Evolutionary conservation across 768 basidiomycete genomes (phyloP).

Genomic region (Boletus vermiculosoides): DNA sequence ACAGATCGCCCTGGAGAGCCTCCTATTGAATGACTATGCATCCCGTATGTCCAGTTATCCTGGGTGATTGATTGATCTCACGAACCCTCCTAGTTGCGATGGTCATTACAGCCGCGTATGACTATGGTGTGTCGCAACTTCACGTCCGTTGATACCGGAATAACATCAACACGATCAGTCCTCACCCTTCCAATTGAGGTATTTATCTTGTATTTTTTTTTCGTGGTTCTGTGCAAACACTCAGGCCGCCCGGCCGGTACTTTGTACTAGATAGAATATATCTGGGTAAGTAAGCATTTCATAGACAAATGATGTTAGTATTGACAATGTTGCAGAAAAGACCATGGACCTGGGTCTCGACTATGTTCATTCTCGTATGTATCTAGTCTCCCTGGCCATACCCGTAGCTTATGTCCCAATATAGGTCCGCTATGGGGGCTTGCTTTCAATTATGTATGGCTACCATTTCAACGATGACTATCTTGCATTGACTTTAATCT

Average conservation of each 20-base stretch:
- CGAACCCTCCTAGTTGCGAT: background rate
- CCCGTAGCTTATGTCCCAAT: background rate
- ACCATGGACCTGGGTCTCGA: background rate
- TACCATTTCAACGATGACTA: background rate
- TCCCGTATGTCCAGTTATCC: background rate
- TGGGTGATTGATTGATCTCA: background rate
- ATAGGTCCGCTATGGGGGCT: slow-evolving; percentile 13
- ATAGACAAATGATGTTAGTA: too few species aligned
- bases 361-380: background rate
- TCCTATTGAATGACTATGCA: slow-evolving; percentile 3
- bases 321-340: background rate
- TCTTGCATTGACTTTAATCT: background rate
- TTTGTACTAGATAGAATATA: slow-evolving; percentile 3
- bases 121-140: slow-evolving; percentile 1
- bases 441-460: slow-evolving; percentile 1
- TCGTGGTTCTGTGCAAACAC: background rate
- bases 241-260: background rate
- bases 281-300: slow-evolving; percentile 1
- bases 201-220: background rate
- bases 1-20: background rate
- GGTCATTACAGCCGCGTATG: background rate
- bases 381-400: too few species aligned
- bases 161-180: background rate
- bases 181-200: slow-evolving; percentile 9
- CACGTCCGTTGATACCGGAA: background rate